These are phyloP conservation scores for Aspergillus puulaauensis DNA, from an alignment of 2,329 filamentous ascomycete genomes.

Conservation along the genomic window DNA sequence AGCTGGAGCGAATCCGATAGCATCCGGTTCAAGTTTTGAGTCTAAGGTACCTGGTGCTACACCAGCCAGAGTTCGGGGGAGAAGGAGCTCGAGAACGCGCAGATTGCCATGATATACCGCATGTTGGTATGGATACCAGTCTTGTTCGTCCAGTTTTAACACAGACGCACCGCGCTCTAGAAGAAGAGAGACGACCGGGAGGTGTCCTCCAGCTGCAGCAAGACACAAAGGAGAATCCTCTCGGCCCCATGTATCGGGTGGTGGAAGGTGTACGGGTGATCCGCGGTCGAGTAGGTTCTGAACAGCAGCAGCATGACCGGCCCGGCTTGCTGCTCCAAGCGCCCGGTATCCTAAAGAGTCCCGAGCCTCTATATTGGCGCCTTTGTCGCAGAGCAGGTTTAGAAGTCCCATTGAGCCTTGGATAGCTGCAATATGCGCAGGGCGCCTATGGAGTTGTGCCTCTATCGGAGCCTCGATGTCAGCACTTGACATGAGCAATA, in stretches of 20 bases:
- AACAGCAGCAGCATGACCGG: constrained; percentile 35
- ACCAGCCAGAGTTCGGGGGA: constrained; percentile 21
- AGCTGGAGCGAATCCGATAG: constrained; percentile 26
- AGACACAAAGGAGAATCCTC: constrained; percentile 42
- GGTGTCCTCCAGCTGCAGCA: constrained; percentile 36
- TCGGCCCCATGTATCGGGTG: constrained; percentile 23
- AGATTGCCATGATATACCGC: constrained; percentile 39
- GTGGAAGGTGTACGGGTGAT: constrained; percentile 25
- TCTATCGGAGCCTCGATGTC: constrained; percentile 34
- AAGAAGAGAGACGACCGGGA: constrained; percentile 32
- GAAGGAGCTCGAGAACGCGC: constrained; percentile 33
- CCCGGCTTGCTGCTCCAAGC: constrained; percentile 32
- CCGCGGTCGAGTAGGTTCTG: constrained; percentile 34
- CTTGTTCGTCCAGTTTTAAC: constrained; percentile 34
- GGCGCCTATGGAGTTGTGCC: constrained; percentile 24
- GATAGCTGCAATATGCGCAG: constrained; percentile 35
- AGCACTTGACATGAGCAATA: constrained; percentile 35
- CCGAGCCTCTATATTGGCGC: constrained; percentile 33
- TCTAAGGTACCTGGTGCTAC: constrained; percentile 13
- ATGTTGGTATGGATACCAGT: constrained; percentile 40
- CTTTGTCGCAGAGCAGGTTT: constrained; percentile 32
- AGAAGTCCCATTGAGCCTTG: constrained; percentile 30
- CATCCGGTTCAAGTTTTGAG: constrained; percentile 18
- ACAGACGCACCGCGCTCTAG: constrained; percentile 34
- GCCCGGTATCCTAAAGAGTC: constrained; percentile 35